Base-by-base conservation (phyloP, 2,329 filamentous ascomycete genomes). In the Alternaria triticina region DNA sequence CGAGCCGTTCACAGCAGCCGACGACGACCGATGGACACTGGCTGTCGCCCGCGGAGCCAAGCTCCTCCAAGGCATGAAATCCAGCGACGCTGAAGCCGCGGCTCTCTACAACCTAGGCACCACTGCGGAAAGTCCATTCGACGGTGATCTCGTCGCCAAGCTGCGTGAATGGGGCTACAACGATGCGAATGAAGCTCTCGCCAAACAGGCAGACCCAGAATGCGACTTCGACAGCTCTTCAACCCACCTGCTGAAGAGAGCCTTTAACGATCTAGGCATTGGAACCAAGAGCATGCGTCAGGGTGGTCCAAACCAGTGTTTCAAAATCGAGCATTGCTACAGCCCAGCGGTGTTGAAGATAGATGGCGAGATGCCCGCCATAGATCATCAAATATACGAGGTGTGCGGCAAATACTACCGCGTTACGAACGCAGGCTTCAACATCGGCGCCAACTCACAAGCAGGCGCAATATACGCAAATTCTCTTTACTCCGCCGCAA, bases 261-360 rank as follows among this genome's bases (percentile, higher is more conserved):
- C 45, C 27, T 65, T 67, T 13, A 5, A 10, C 11, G 65, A 61
- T 4, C 43, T 71, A 3, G 45, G 50, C 9, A 60, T 71, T 1
- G 49, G 54, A 4, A 67, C 57, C 1, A 54, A 50, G n/a, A 64
- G 65, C 6, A 68, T 62, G 46, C 5, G 36, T 9, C 13, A 59
- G 11, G 62, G 62, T 10, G 67, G 69, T 3, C 55, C 66, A 5
- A 70, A 70, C 40, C 54, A 69, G 10, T 65, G 62, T 25, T 72
- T 69, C 33, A 25, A 45, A 1, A 61, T 69, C 15, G 56, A 70
- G 51, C 71, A 74, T 47, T 43, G 28, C 30, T 40, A 65, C 33
- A 51, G 64, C 13, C 55, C 60, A 6, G 57, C 61, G 2, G 61
- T 62, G 28, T 66, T 23, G 23, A 23, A 23, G 23, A 23, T 23